Conservation (phyloP, 306 rosid species). For the Rosa persica region DNA sequence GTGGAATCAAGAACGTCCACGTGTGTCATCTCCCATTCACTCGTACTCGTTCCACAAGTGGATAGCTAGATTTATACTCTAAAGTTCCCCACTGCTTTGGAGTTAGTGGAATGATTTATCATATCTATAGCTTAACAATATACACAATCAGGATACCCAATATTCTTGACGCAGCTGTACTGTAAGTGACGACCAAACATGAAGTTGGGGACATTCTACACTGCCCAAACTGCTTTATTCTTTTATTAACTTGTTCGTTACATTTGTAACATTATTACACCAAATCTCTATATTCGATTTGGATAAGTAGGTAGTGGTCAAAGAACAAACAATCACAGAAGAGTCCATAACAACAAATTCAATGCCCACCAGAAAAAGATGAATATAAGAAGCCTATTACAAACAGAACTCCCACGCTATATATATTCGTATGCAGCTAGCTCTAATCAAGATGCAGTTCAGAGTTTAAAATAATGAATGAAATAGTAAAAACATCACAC, state of each 20-base stretch:
- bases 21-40: background rate
- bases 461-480: background rate
- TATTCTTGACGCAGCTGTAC: background rate
- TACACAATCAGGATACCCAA: no score
- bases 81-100: background rate
- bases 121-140: background rate
- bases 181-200: background rate
- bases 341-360: background rate
- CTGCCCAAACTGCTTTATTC: background rate
- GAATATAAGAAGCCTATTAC: background rate
- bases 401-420: background rate
- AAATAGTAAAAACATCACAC: background rate
- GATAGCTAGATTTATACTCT: background rate
- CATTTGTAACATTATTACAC: background rate
- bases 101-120: background rate
- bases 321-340: background rate
- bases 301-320: background rate
- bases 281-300: background rate
- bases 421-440: conserved; percentile 1
- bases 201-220: background rate
- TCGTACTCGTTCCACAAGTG: background rate
- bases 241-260: background rate
- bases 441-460: background rate
- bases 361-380: background rate
- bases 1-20: background rate